These are phyloP conservation scores for Scalesia atractyloides DNA, from an alignment of 129 eudicot species.

Conservation along the genomic window DNA sequence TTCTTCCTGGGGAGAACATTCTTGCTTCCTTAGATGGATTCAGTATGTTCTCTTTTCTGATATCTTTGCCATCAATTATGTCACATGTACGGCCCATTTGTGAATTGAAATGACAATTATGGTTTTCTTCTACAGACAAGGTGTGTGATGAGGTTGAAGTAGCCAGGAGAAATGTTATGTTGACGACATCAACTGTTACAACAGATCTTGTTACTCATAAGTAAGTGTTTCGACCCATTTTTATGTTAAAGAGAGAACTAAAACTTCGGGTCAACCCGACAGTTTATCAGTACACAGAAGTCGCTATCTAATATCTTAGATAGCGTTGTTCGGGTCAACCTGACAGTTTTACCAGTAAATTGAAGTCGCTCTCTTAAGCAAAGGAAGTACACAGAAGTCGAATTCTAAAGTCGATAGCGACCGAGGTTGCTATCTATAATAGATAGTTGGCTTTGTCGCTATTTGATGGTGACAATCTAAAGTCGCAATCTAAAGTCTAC, in stretches of 20 bases:
- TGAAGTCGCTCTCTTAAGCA: no score
- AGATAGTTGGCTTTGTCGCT: no score
- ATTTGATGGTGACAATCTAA: no score
- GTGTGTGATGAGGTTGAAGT: constrained; percentile 89
- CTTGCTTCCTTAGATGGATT: constrained; percentile 92
- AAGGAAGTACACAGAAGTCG: no score
- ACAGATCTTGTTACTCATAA: constrained; percentile 82
- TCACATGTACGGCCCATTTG: neutral
- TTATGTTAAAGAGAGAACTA: neutral
- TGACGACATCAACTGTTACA: constrained; percentile 73
- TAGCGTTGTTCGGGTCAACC: no score
- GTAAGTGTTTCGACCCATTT: constrained; percentile 28
- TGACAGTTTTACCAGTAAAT: no score
- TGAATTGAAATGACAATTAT: neutral
- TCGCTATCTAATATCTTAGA: no score
- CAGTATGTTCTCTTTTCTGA: constrained; percentile 43
- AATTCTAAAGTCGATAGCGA: no score
- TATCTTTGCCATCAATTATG: neutral
- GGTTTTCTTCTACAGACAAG: constrained; percentile 44
- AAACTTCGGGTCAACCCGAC: no score
- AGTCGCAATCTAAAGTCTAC: no score
- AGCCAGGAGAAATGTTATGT: constrained; percentile 85
- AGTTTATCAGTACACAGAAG: no score
- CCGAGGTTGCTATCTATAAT: no score
- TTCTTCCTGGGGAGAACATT: constrained; percentile 85